These are phyloP conservation scores for Pulveroboletus sp. DNA, from an alignment of 768 basidiomycete genomes.

Conservation along the genomic window DNA sequence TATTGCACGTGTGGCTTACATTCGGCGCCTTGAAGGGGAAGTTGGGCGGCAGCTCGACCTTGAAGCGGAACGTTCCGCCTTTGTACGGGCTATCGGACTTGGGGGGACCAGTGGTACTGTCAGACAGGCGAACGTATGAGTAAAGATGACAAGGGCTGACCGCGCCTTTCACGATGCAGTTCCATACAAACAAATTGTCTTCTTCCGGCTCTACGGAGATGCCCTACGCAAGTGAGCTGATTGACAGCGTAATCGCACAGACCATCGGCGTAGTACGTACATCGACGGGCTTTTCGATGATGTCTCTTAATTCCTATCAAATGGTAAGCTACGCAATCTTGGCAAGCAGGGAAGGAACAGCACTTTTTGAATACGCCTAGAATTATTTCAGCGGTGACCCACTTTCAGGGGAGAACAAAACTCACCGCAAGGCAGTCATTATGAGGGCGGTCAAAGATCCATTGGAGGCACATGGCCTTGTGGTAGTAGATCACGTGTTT, in stretches of 20 bases:
- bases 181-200: constrained; percentile 73
- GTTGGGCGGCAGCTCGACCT: constrained; percentile 63
- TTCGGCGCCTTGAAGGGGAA: constrained; percentile 86
- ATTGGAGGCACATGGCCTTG: neutral
- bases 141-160: constrained; percentile 38
- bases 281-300: constrained; percentile 59
- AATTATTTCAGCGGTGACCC: constrained; percentile 18
- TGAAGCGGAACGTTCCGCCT: constrained; percentile 75
- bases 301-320: constrained; percentile 60
- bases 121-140: constrained; percentile 1
- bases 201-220: constrained; percentile 59
- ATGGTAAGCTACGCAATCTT: constrained; percentile 7
- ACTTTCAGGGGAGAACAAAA: neutral
- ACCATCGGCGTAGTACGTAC: constrained; percentile 36
- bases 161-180: constrained; percentile 68
- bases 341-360: constrained; percentile 1
- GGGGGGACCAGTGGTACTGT: constrained; percentile 1
- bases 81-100: constrained; percentile 81
- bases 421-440: constrained; percentile 41
- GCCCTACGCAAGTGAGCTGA: constrained; percentile 40
- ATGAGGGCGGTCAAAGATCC: constrained; percentile 5
- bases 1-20: constrained; percentile 36
- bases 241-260: constrained; percentile 7
- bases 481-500: constrained; percentile 14
- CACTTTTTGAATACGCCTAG: constrained; percentile 75